Conservation (phyloP, 2,329 filamentous ascomycete genomes). For the Pestalotiopsis sp. region DNA sequence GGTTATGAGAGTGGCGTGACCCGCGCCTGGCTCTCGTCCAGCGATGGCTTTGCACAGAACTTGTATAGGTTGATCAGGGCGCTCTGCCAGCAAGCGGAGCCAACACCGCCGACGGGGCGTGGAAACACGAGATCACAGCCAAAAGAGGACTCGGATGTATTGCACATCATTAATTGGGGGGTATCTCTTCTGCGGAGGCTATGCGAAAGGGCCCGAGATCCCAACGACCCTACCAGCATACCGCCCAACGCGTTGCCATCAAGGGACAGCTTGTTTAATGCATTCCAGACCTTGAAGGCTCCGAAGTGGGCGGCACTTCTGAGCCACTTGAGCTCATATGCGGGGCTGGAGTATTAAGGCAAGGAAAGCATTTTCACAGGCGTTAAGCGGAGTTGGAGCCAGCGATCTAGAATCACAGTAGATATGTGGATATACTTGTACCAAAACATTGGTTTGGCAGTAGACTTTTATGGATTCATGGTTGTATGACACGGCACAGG, state of each 20-base stretch:
- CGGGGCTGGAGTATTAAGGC: conserved; percentile 34
- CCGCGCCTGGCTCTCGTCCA: conserved; percentile 77
- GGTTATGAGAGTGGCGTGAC: conserved; percentile 73
- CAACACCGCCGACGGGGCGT: conserved; percentile 39
- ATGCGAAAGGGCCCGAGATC: conserved; percentile 67
- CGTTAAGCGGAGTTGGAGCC: conserved; percentile 4
- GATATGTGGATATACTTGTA: conserved; percentile 8
- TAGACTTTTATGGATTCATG: background rate
- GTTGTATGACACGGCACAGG: background rate
- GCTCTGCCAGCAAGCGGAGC: conserved; percentile 65
- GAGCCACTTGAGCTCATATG: conserved; percentile 68
- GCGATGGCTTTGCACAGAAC: conserved; percentile 81
- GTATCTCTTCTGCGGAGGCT: conserved; percentile 69
- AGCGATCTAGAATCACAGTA: conserved; percentile 8
- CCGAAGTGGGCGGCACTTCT: conserved; percentile 65
- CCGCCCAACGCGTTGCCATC: conserved; percentile 66
- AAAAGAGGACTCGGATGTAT: conserved; percentile 51
- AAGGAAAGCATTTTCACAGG: background rate
- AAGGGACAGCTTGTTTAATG: conserved; percentile 67
- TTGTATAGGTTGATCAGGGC: conserved; percentile 75
- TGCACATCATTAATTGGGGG: conserved; percentile 68
- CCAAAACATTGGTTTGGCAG: background rate
- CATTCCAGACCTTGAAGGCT: conserved; percentile 62
- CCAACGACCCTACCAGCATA: conserved; percentile 52
- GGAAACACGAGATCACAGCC: conserved; percentile 31